A percentile compares a stretch with the other conserved stretches of the same genome.
These are phyloP conservation scores for Phaeotremella fagi DNA, from an alignment of 768 basidiomycete genomes.

Conservation along the genomic window DNA sequence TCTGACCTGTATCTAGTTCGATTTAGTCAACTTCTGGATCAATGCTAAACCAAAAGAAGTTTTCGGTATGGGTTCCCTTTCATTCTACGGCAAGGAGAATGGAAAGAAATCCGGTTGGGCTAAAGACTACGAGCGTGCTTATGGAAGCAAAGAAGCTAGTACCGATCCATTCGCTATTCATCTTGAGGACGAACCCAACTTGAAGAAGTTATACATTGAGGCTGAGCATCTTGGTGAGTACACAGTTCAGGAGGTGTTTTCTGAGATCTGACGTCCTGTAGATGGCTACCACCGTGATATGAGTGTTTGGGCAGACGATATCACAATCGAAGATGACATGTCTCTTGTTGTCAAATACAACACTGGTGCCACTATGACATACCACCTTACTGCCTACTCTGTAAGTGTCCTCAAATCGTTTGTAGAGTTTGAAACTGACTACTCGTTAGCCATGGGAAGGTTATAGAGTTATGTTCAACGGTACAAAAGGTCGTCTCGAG, in stretches of 20 bases:
- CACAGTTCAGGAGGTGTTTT: neutral
- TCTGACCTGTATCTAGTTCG: slow-evolving; percentile 48
- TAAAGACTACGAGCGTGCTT: slow-evolving; percentile 53
- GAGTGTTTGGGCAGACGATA: slow-evolving; percentile 50
- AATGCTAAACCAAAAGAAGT: slow-evolving; percentile 53
- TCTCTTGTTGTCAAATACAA: slow-evolving; percentile 54
- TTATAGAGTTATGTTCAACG: slow-evolving; percentile 57
- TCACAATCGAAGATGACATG: slow-evolving; percentile 57
- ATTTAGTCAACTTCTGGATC: slow-evolving; percentile 59
- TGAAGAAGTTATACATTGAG: slow-evolving; percentile 54
- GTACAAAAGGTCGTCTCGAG: slow-evolving; percentile 55
- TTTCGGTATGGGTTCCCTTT: slow-evolving; percentile 53
- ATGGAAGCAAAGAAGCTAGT: slow-evolving; percentile 51
- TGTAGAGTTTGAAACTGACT: neutral
- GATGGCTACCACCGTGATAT: slow-evolving; percentile 57
- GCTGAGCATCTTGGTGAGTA: slow-evolving; percentile 51
- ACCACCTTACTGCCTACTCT: slow-evolving; percentile 52
- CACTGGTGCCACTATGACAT: slow-evolving; percentile 55
- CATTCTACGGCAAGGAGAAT: slow-evolving; percentile 54
- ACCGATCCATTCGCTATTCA: slow-evolving; percentile 56
- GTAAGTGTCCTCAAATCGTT: slow-evolving; percentile 47
- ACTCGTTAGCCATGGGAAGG: slow-evolving; percentile 45
- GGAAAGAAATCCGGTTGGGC: slow-evolving; percentile 55
- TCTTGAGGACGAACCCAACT: slow-evolving; percentile 51
- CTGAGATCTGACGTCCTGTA: slow-evolving; percentile 14